phyloP scores from a whole-genome alignment of 179 eudicot genomes.

The Beta lomatogona region DNA sequence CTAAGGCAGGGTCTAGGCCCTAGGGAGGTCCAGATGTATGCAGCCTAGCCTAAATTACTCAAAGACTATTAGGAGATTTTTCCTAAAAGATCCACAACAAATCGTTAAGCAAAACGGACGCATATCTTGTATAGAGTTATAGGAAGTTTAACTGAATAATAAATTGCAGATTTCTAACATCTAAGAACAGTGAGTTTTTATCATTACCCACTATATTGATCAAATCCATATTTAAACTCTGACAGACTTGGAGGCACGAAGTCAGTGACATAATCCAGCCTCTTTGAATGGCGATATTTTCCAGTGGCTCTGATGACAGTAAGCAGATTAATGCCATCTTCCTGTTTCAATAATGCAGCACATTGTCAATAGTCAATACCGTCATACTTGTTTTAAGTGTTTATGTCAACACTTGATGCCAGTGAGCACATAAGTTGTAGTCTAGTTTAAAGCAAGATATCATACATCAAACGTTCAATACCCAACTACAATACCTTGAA shows the following conservation, averaged over 20 bases:
- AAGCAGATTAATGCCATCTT: conserved; percentile 66
- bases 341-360: conserved; percentile 49
- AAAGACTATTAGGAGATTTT: too few relatives aligned
- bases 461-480: neutral
- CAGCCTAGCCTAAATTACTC: too few relatives aligned
- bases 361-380: conserved; percentile 20
- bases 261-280: conserved; percentile 49
- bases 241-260: conserved; percentile 63
- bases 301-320: conserved; percentile 56
- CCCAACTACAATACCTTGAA: neutral
- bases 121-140: neutral
- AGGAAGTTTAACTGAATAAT: neutral
- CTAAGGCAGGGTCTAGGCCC: too few relatives aligned
- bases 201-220: conserved; percentile 36
- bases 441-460: neutral
- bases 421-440: neutral
- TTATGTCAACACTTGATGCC: neutral
- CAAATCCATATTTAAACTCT: conserved; percentile 40
- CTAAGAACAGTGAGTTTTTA: neutral
- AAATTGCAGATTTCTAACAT: neutral
- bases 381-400: neutral
- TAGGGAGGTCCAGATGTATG: too few relatives aligned
- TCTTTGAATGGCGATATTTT: conserved; percentile 61
- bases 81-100: too few relatives aligned
- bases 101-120: too few relatives aligned